phyloP scores from a whole-genome alignment of 768 basidiomycete species.

The Boletus bicolor region DNA sequence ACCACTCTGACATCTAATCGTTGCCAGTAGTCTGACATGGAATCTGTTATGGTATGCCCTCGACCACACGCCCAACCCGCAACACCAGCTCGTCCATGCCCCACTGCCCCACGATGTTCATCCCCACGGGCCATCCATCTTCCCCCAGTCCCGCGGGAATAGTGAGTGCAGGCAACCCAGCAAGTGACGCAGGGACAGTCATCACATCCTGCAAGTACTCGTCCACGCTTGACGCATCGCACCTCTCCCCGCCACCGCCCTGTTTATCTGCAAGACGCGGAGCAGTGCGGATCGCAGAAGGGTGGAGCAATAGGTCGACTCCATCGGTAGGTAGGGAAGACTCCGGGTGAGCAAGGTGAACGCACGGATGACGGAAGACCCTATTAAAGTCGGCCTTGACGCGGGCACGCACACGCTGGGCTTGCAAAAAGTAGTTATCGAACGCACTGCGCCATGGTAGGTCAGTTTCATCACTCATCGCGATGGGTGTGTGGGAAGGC shows the following conservation, averaged over 20 bases:
- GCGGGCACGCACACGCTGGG: conserved; percentile 71
- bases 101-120: conserved; percentile 87
- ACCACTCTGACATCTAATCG: conserved; percentile 20
- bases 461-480: neutral
- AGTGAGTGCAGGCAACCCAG: conserved; percentile 79
- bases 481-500: neutral
- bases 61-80: conserved; percentile 48
- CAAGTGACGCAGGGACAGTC: conserved; percentile 89
- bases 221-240: conserved; percentile 34
- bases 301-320: conserved; percentile 84
- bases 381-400: conserved; percentile 71
- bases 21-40: neutral
- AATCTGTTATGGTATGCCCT: conserved; percentile 20
- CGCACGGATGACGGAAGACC: conserved; percentile 61
- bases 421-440: conserved; percentile 95
- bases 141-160: conserved; percentile 53
- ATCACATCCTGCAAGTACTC: conserved; percentile 89
- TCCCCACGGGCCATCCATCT: conserved; percentile 79
- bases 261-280: conserved; percentile 44
- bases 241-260: conserved; percentile 1
- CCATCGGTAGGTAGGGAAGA: conserved; percentile 17
- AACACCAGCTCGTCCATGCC: conserved; percentile 66
- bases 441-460: conserved; percentile 62
- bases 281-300: conserved; percentile 83
- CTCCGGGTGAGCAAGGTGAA: conserved; percentile 32